Conservation (phyloP, 108 stramenopile genomes). For the Stephanodiscus minutulus region DNA sequence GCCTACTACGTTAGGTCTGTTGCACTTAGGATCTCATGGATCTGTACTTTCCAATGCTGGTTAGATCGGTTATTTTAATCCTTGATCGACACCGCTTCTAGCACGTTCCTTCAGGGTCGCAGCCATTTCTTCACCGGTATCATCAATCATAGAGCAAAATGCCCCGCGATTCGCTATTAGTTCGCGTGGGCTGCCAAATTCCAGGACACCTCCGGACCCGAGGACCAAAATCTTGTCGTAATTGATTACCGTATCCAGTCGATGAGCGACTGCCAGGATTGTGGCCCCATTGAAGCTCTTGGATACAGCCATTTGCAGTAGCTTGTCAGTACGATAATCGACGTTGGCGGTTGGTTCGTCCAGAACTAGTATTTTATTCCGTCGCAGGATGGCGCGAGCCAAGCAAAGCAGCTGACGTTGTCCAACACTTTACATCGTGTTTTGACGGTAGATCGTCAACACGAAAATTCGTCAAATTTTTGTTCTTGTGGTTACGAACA, state of each 20-base stretch:
- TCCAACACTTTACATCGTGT: neutral
- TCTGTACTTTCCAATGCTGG: neutral
- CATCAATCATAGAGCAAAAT: constrained; percentile 59
- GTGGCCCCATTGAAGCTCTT: constrained; percentile 78
- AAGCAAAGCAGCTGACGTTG: constrained; percentile 88
- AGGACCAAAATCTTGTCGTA: constrained; percentile 91
- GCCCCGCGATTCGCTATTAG: constrained; percentile 50
- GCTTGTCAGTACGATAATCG: constrained; percentile 81
- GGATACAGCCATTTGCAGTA: constrained; percentile 81
- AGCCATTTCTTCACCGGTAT: constrained; percentile 58
- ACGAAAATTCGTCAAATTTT: too few species aligned
- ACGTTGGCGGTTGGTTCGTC: constrained; percentile 95
- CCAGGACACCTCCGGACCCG: constrained; percentile 84
- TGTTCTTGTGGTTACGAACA: too few species aligned
- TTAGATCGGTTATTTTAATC: too few species aligned
- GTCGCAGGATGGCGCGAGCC: constrained; percentile 87
- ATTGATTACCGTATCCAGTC: constrained; percentile 91
- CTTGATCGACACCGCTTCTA: neutral
- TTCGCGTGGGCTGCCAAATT: constrained; percentile 84
- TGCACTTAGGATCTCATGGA: too few species aligned
- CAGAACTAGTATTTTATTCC: constrained; percentile 79
- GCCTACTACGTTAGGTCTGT: too few species aligned
- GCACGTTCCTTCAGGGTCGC: constrained; percentile 32
- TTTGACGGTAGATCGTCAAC: too few species aligned
- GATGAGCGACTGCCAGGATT: constrained; percentile 93